A percentile compares a stretch with the other conserved stretches of the same genome.
Evolutionary conservation across 805 yeast genomes (phyloP).

Genomic region (Wickerhamiella azyma): DNA sequence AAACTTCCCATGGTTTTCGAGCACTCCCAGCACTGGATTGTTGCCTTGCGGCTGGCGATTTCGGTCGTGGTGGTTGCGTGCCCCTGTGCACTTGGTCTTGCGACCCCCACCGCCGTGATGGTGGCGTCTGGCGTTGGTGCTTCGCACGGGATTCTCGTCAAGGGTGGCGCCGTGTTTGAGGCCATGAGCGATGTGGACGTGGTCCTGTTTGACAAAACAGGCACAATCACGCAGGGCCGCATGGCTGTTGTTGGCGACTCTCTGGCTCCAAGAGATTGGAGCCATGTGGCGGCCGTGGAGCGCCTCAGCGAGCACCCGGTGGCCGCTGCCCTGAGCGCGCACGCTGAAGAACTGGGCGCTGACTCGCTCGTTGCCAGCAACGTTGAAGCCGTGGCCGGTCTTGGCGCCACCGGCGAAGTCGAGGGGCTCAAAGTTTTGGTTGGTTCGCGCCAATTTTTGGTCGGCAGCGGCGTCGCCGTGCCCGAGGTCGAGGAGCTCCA

Average conservation of each 20-base stretch:
- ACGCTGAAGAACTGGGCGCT: neutral
- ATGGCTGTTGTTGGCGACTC: slow-evolving; percentile 36
- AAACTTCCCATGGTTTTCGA: slow-evolving; percentile 39
- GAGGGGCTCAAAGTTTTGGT: slow-evolving; percentile 1
- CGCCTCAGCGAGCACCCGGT: slow-evolving; percentile 74
- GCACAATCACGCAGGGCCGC: slow-evolving; percentile 78
- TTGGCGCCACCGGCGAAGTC: slow-evolving; percentile 25
- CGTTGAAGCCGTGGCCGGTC: slow-evolving; percentile 23
- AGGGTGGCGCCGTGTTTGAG: slow-evolving; percentile 86
- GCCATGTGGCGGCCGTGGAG: slow-evolving; percentile 47
- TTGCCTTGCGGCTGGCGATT: slow-evolving; percentile 66
- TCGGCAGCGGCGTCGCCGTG: slow-evolving; percentile 13
- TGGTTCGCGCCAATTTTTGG: slow-evolving; percentile 26
- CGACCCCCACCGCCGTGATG: slow-evolving; percentile 98
- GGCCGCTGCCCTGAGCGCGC: slow-evolving; percentile 48
- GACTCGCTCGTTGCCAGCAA: neutral
- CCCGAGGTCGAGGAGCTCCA: neutral
- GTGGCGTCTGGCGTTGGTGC: slow-evolving; percentile 98
- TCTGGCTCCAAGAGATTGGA: slow-evolving; percentile 33
- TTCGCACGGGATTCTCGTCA: slow-evolving; percentile 70
- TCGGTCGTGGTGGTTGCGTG: slow-evolving; percentile 95
- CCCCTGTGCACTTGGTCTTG: slow-evolving; percentile 94
- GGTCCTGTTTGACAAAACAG: slow-evolving; percentile 87
- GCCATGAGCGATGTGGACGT: slow-evolving; percentile 47
- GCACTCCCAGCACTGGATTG: slow-evolving; percentile 45